A percentile compares a stretch with the other conserved stretches of the same genome.
phyloP scores from a whole-genome alignment of 2,329 filamentous ascomycete species.

The Colletotrichum musicola region DNA sequence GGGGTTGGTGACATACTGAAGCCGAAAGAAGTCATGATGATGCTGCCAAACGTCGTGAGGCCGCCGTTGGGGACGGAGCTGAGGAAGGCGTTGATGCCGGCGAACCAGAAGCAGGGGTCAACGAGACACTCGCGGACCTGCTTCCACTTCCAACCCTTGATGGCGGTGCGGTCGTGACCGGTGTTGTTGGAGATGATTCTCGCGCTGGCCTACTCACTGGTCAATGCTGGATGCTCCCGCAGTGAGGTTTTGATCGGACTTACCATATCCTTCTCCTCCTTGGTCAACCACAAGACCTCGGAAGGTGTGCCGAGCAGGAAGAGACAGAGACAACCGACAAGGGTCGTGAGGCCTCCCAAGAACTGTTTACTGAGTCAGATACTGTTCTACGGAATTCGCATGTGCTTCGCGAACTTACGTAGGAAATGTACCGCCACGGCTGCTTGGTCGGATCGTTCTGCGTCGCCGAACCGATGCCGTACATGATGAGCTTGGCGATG shows the following conservation, averaged over 20 bases:
- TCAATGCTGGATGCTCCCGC: background rate
- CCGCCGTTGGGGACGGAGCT: slow-evolving; percentile 52
- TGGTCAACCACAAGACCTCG: slow-evolving; percentile 52
- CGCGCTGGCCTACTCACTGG: slow-evolving; percentile 42
- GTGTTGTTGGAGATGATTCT: slow-evolving; percentile 53
- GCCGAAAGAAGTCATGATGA: slow-evolving; percentile 51
- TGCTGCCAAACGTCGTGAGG: slow-evolving; percentile 50
- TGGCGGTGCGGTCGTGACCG: slow-evolving; percentile 51
- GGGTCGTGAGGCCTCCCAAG: slow-evolving; percentile 50
- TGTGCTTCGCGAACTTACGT: slow-evolving; percentile 41
- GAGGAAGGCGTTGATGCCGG: slow-evolving; percentile 52
- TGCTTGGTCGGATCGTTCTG: slow-evolving; percentile 46
- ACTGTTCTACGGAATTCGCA: background rate
- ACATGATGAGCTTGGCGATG: slow-evolving; percentile 51
- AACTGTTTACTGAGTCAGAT: slow-evolving; percentile 42
- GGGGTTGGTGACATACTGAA: slow-evolving; percentile 45
- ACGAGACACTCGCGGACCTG: slow-evolving; percentile 51
- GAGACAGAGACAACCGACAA: slow-evolving; percentile 49
- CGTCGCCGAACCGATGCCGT: slow-evolving; percentile 51
- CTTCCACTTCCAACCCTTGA: slow-evolving; percentile 53
- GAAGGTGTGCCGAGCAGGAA: slow-evolving; percentile 53
- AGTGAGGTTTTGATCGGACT: background rate
- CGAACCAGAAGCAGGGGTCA: slow-evolving; percentile 54
- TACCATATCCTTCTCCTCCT: slow-evolving; percentile 51
- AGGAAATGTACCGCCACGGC: slow-evolving; percentile 55